Evolutionary conservation across 169 alveolate genomes (phyloP).

Genomic region (Theileria luwenshuni): DNA sequence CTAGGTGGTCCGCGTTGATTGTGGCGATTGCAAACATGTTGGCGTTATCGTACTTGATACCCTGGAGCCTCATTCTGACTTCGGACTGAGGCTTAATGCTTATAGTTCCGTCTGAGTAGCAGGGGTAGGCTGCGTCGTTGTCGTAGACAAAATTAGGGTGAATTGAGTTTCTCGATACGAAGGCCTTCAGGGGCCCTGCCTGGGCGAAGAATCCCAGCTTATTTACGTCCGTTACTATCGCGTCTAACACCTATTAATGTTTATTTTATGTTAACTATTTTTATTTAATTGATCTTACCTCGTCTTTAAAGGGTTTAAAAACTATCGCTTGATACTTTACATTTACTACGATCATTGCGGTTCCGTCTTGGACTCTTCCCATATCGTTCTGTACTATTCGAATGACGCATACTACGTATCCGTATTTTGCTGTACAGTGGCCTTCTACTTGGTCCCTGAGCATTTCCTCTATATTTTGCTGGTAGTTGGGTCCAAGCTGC

Average conservation of each 20-base stretch:
- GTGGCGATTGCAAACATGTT: conserved; percentile 90
- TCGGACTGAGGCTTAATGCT: conserved; percentile 84
- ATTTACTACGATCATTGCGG: conserved; percentile 89
- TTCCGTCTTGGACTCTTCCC: conserved; percentile 91
- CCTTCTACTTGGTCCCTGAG: conserved; percentile 88
- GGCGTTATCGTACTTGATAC: conserved; percentile 86
- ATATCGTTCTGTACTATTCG: conserved; percentile 85
- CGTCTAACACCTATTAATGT: conserved; percentile 83
- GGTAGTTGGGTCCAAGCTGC: conserved; percentile 89
- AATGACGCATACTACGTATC: conserved; percentile 88
- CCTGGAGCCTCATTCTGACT: conserved; percentile 86
- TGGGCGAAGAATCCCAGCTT: conserved; percentile 88
- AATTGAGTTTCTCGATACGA: conserved; percentile 86
- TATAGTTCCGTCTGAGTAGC: conserved; percentile 83
- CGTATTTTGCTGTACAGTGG: conserved; percentile 79
- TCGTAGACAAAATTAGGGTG: conserved; percentile 84
- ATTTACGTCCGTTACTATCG: conserved; percentile 88
- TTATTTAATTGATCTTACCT: conserved; percentile 68
- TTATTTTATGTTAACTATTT: background rate
- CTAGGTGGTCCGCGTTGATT: conserved; percentile 85
- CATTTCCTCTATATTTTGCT: conserved; percentile 84
- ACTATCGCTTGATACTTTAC: conserved; percentile 90
- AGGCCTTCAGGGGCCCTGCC: conserved; percentile 90
- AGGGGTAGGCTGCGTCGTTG: conserved; percentile 83
- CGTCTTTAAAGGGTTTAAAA: conserved; percentile 88